Base-by-base conservation (phyloP, 768 basidiomycete species). In the Pleurotus cornucopiae region DNA sequence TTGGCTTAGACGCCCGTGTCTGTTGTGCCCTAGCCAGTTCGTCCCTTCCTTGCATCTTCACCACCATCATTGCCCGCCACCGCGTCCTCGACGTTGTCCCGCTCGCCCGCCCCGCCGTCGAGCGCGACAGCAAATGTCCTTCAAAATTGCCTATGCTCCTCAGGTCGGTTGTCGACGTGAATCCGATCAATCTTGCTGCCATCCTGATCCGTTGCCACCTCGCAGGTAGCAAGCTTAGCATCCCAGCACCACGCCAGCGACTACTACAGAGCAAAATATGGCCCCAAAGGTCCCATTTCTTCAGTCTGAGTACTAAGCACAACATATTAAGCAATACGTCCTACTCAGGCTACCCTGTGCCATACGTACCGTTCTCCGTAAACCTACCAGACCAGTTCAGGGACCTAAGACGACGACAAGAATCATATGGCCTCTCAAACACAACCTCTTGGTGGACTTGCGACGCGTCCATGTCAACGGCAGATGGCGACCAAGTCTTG, bases 241-340 rank as follows among this genome's bases (percentile, higher is more conserved):
- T 89, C 87, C 5, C 88, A 91, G 61, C 86, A 90, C 69, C 89
- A 91, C 61, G 53, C 64, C 55, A 87, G 85, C 71, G 82, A 86
- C 45, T 90, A 91, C 66, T 88, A 80, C 62, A 77, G 80, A 54
- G 67, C 83, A 21, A 89, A 90, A 67, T 85, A 82, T 57, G 90
- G 89, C 4, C 58, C 63, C 23, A 58, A 69, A 53, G 76, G 76
- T 74, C 47, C 14, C 53, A 51, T 18, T 41, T 49, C 21, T 44
- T 9, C 40, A 47, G 37, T 20, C 16, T 37, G 30, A 2, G 30
- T 34, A 34, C 11, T 34, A 34, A 34, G 30, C 7, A 34, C 2
- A 34, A 12, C 30, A 34, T 11, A 34, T 34, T 34, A 34, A 34
- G 11, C 30, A 34, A 34, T 11, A 11, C 37, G 54, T 51, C 51